Base-by-base conservation (phyloP, 192 early-diverging fungal genomes). In the Coemansia sp. region DNA sequence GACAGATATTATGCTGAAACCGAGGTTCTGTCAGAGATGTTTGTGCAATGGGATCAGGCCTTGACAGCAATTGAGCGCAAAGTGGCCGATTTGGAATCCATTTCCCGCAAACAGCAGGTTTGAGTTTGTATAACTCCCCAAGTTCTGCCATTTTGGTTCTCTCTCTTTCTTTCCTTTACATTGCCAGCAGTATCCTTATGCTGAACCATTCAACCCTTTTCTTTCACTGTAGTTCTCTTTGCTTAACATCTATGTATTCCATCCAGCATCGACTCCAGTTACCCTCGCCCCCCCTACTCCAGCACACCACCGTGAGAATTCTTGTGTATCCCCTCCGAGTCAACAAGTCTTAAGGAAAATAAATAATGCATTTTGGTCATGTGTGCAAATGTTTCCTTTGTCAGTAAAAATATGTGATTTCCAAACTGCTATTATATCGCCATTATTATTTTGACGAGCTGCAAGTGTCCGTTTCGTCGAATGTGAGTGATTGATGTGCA, bases 1-100 rank as follows among this genome's bases (percentile, higher is more conserved):
- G 78, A 81, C 63, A 66, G 66, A 54, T 81, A 81, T 66, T 73
- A 73, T 41, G 45, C 78, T 19, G 78, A 81, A 37, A 76, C 71
- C 6, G 71, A 76, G 41, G 74, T 71, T 19, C 70, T 81, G 41
- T 81, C 78, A 1, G 73, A 81, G 63, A 63, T 73, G 61, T 81
- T 81, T 62, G 49, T 81, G 15, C 37, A 64, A 60, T 80, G 78
- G 78, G 78, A 80, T 41, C 78, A 52, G 54, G 32, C 66, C 3
- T 70, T 80, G 19, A 63, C 63, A 12, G 49, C 45, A 4, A 67
- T 80, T 12, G 78, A 80, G 73, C 73, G 73, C 64, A 72, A 67
- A 16, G 73, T 68, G 6, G 19, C 68, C n/a, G 49, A 67, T 26
- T 60, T 74, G 12, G 76, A 78, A 45, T 45, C 63, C 26, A 57